These are phyloP conservation scores for Polytrichum formosum DNA, from an alignment of 225 moss, liverwort and hornwort genomes.

Conservation along the genomic window DNA sequence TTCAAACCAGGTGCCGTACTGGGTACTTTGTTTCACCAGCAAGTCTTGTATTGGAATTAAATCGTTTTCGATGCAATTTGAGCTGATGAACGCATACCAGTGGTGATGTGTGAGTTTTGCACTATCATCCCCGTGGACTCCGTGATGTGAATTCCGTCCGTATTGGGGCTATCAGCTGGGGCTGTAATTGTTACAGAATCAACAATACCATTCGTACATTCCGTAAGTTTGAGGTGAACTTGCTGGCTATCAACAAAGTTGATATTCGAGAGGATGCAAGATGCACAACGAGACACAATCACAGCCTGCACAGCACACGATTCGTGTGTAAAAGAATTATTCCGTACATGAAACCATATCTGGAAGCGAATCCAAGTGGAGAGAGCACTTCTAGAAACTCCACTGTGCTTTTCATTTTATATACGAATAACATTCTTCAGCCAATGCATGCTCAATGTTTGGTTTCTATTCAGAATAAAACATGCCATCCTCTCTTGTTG, in stretches of 20 bases:
- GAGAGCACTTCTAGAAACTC: too few species aligned
- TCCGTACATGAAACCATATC: too few species aligned
- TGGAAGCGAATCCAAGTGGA: too few species aligned
- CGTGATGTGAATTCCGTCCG: neutral
- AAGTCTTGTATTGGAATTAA: neutral
- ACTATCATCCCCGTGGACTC: neutral
- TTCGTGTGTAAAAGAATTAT: too few species aligned
- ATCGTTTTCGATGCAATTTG: neutral
- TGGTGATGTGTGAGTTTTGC: neutral
- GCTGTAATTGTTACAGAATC: slow-evolving; percentile 4
- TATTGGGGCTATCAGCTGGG: neutral
- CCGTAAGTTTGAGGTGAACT: neutral
- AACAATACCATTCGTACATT: neutral
- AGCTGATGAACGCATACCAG: neutral
- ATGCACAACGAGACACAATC: too few species aligned
- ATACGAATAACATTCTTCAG: too few species aligned
- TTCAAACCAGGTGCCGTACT: too few species aligned
- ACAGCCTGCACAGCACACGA: too few species aligned
- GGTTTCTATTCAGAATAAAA: too few species aligned
- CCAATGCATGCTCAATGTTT: too few species aligned
- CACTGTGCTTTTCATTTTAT: too few species aligned
- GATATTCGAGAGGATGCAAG: neutral
- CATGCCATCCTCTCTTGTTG: too few species aligned
- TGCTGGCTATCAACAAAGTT: slow-evolving; percentile 5
- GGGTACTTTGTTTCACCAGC: neutral